Evolutionary conservation across 257 asterid genomes (phyloP).

Genomic region (Nicotiana noctiflora): DNA sequence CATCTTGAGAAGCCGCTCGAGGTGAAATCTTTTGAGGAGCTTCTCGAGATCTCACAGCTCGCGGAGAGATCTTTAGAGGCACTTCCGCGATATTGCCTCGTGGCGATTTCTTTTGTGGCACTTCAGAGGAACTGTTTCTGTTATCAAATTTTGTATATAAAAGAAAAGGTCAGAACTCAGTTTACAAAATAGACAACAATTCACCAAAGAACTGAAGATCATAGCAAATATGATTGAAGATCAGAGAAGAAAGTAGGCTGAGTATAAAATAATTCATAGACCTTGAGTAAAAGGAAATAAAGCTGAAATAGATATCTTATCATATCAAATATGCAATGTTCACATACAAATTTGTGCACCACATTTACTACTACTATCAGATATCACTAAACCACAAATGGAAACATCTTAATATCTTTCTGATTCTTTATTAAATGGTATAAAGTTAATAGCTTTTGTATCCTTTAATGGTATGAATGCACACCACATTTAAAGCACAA

Average conservation of each 20-base stretch:
- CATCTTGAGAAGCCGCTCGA: slow-evolving; percentile 23
- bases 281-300: neutral
- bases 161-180: neutral
- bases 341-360: neutral
- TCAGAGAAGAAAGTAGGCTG: neutral
- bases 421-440: neutral
- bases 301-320: neutral
- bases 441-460: neutral
- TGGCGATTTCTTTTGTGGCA: slow-evolving; percentile 37
- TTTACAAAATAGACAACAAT: neutral
- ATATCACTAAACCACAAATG: neutral
- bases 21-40: slow-evolving; percentile 32
- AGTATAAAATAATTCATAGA: neutral
- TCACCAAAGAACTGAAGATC: neutral
- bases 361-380: neutral
- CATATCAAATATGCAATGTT: neutral
- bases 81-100: slow-evolving; percentile 29
- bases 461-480: neutral
- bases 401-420: neutral
- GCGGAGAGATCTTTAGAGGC: slow-evolving; percentile 36
- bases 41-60: slow-evolving; percentile 24
- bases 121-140: slow-evolving; percentile 48
- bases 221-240: neutral
- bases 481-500: neutral
- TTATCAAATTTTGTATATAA: neutral